A percentile compares a stretch with the other conserved stretches of the same genome.
These are phyloP conservation scores for Plasmodium vivax DNA, from an alignment of 169 alveolate species.

Conservation along the genomic window DNA sequence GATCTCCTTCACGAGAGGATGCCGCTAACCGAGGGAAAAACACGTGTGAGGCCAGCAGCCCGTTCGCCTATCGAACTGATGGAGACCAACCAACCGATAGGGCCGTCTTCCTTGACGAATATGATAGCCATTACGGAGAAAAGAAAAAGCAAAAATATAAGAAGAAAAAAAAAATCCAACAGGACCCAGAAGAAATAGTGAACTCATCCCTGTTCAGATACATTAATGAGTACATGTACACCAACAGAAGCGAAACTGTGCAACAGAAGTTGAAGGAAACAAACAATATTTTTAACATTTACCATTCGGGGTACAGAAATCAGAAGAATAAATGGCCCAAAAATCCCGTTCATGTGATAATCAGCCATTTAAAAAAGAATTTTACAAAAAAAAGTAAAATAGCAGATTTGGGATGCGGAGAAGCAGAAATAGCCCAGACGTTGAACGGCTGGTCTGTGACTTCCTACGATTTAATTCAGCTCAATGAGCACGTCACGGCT, in stretches of 20 bases:
- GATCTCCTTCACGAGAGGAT: neutral
- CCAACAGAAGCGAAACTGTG: slow-evolving; percentile 30
- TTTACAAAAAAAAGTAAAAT: slow-evolving; percentile 52
- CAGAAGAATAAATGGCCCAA: slow-evolving; percentile 82
- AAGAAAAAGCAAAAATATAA: slow-evolving; percentile 59
- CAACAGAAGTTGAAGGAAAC: slow-evolving; percentile 49
- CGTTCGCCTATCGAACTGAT: neutral
- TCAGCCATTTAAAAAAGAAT: slow-evolving; percentile 62
- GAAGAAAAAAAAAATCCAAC: slow-evolving; percentile 33
- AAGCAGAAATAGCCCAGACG: slow-evolving; percentile 80
- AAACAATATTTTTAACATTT: slow-evolving; percentile 59
- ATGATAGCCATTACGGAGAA: slow-evolving; percentile 1
- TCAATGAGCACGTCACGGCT: slow-evolving; percentile 36
- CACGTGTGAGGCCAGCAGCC: neutral
- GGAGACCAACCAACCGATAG: neutral
- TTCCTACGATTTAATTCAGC: slow-evolving; percentile 49
- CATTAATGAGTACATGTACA: slow-evolving; percentile 64
- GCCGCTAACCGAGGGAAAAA: neutral
- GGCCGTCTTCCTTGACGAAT: neutral
- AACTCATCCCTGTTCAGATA: slow-evolving; percentile 53
- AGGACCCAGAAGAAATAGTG: slow-evolving; percentile 51
- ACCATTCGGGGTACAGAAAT: slow-evolving; percentile 80
- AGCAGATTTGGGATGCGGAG: slow-evolving; percentile 87
- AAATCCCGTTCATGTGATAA: slow-evolving; percentile 77
- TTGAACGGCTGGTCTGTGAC: slow-evolving; percentile 24